Evolutionary conservation across 805 yeast genomes (phyloP).

Genomic region (Cephaloascus albidus): DNA sequence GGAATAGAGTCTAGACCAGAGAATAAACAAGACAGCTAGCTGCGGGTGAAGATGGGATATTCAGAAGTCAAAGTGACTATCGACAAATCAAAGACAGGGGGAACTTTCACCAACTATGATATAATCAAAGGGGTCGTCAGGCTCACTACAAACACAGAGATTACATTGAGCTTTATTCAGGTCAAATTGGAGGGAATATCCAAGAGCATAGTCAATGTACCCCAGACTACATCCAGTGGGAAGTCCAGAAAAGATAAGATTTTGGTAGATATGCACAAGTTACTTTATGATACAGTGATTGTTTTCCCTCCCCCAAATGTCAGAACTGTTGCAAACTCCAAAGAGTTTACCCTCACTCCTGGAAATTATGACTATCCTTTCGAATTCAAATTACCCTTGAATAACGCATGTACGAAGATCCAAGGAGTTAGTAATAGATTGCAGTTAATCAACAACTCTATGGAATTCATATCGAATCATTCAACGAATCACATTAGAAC

Average conservation of each 20-base stretch:
- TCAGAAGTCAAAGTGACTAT: constrained; percentile 16
- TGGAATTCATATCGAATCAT: background rate
- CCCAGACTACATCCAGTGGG: constrained; percentile 6
- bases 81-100: constrained; percentile 21
- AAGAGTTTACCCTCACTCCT: constrained; percentile 37
- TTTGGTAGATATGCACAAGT: constrained; percentile 30
- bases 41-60: background rate
- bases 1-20: too few relatives aligned
- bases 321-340: constrained; percentile 28
- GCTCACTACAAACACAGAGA: constrained; percentile 27
- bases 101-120: constrained; percentile 39
- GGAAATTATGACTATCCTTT: constrained; percentile 44
- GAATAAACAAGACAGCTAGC: too few relatives aligned
- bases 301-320: constrained; percentile 47
- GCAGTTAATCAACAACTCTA: background rate
- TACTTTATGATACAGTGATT: constrained; percentile 37
- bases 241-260: constrained; percentile 6
- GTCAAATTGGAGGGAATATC: constrained; percentile 45
- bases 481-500: background rate
- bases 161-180: constrained; percentile 35
- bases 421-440: constrained; percentile 23
- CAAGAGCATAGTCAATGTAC: constrained; percentile 22
- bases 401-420: constrained; percentile 27
- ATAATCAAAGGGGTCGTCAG: constrained; percentile 28
- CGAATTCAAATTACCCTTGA: constrained; percentile 32